Evolutionary conservation across 345 rosid species (phyloP).

Genomic region (Aquilaria yunnanensis): DNA sequence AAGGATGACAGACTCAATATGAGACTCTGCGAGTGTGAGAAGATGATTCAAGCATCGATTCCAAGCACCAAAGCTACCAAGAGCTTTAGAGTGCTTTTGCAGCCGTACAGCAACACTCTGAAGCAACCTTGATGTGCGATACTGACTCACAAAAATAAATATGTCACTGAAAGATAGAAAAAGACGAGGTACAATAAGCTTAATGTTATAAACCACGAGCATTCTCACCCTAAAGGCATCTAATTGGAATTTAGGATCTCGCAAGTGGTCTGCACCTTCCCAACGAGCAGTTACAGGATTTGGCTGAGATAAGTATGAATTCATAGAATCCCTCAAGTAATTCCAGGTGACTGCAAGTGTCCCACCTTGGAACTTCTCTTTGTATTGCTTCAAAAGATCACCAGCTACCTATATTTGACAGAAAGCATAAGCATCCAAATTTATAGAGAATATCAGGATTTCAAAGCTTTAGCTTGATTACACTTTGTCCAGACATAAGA

Average conservation of each 20-base stretch:
- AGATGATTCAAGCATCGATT: conserved; percentile 99
- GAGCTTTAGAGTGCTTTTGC: conserved; percentile 68
- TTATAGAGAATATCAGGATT: too few relatives aligned
- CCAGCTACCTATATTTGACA: conserved; percentile 66
- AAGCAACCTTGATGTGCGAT: conserved; percentile 90
- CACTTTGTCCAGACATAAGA: too few relatives aligned
- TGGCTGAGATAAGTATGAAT: conserved; percentile 79
- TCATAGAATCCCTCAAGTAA: conserved; percentile 94
- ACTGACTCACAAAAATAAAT: conserved; percentile 36
- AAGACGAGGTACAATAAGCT: background rate
- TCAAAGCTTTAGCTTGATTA: too few relatives aligned
- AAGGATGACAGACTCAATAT: conserved; percentile 88
- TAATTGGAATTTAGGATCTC: conserved; percentile 90
- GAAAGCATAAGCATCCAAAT: background rate
- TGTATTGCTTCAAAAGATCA: conserved; percentile 84
- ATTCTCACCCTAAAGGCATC: conserved; percentile 92
- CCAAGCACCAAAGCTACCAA: conserved; percentile 97
- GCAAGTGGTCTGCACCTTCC: conserved; percentile 90
- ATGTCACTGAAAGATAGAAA: background rate
- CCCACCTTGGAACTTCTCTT: conserved; percentile 94
- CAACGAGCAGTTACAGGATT: conserved; percentile 94
- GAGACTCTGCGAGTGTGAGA: conserved; percentile 93
- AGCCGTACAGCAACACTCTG: conserved; percentile 84
- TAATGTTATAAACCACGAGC: background rate
- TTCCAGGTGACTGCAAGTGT: conserved; percentile 90